Evolutionary conservation across 148 eudicot species (phyloP), one percentile per base, ranked within the genome.

Genomic region (Agrostemma githago): DNA sequence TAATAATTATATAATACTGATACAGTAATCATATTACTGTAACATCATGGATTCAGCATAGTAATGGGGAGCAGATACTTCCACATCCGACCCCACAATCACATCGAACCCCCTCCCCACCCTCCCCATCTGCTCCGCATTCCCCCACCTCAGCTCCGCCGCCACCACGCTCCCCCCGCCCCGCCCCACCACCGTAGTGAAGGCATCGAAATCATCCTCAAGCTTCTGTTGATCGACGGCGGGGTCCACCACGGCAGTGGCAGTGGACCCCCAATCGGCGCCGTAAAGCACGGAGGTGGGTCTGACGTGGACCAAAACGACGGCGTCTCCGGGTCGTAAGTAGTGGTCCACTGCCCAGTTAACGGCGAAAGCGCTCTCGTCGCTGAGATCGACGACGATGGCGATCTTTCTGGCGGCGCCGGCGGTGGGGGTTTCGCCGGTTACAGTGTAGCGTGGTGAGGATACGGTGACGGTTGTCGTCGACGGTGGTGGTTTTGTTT

Each of bases 191-290:
- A n/a, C n/a, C n/a, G 83, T 68, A 39, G 97, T 91, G 71, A 91
- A 89, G 11, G 88, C 84, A 53, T 91, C 97, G 60, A 91, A 91
- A 74, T 91, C 93, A 66, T 87, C 86, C 48, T 91, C 97, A 0
- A 91, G 82, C 69, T 89, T 91, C 66, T 76, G 84, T 60, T 87
- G 83, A 2, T 8, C 78, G 9, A 66, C 9, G 48, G 73, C 79
- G 6, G 79, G 51, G 56, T 77, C 34, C 9, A 85, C 72, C 34
- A 26, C 34, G 34, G 34, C 34, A 58, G 77, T 72, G 71, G 89
- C 97, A 39, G 86, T 91, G 62, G 83, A 87, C 20, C 97, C 97
- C 97, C 97, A 91, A 59, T 91, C 97, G 39, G 97, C 97, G 4
- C 97, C 97, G 72, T 89, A 91, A 63, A 89, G 89, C 41, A 91